Evolutionary conservation across 2,329 filamentous ascomycete species (phyloP), one percentile per base, ranked within the genome.

Genomic region (Dryadomyces sulphureus): DNA sequence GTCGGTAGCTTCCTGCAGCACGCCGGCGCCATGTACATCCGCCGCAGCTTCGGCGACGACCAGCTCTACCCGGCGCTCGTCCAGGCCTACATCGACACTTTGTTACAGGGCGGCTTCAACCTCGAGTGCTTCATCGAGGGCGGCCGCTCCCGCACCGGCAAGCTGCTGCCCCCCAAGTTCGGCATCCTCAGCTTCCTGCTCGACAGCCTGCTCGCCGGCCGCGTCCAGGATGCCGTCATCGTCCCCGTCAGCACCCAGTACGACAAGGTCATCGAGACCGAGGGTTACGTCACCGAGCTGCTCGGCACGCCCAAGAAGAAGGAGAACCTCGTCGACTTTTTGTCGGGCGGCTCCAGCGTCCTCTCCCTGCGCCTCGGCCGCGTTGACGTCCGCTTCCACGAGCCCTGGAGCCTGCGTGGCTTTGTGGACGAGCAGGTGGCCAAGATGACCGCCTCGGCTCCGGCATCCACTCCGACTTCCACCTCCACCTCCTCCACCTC

Each of bases 121-220:
- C 77, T 98, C 42, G 90, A 95, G 62, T 98, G 92, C 61, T 98
- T 98, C 56, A 93, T 98, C 49, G 92, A 98, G 65, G 92, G 92
- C 16, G 89, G 90, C 1, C 75, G 92, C 17, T 95, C 89, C 27
- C 73, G 92, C 44, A 98, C 90, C 0, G 92, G 92, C 24, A 98
- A 98, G 64, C 73, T 98, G 3, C 64, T 98, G 12, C 82, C 88
- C 2, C 92, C 92, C 1, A 96, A 96, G 58, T 96, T 96, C 53
- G 92, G 92, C 9, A 95, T 98, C 49, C 66, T 98, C 24, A 85
- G 79, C 56, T 98, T 95, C 56, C 75, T 96, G 35, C 67, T 98
- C 17, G 92, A 98, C 54, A 93, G 87, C 54, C 72, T 98, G 14
- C 66, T 95, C 6, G 93, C 86, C 0, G 88, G 89, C 0, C 75